Evolutionary conservation across 495 filamentous ascomycete species (phyloP), one percentile per base, ranked within the genome.

Genomic region (Hyaloscypha hepaticicola): DNA sequence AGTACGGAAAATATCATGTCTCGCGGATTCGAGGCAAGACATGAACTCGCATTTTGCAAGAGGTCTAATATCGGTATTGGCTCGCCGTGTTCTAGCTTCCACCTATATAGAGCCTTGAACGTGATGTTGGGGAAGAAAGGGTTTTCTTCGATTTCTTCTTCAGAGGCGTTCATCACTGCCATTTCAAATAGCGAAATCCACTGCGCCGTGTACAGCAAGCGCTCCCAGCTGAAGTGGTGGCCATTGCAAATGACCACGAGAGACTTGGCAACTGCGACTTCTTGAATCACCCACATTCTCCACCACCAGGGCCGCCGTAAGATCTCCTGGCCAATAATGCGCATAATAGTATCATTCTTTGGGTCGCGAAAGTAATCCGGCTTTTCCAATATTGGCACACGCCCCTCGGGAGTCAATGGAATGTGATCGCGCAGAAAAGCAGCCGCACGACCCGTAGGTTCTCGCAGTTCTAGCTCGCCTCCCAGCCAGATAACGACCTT

Each of bases 251-350:
- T 38, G 25, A 71, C 49, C 5, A 34, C 3, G 26, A 61, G 38
- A 12, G 21, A 26, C 57, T 58, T 41, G 6, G 62, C 58, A 8
- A 68, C 51, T 1, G 52, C 55, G 8, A 71, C 24, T 45, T 71
- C 69, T 58, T 71, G 69, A 26, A 67, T 59, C 5, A 71, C 60
- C 69, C 69, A 71, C 48, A 71, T 62, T 34, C 69, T 57, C 19
- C 57, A 45, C 69, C 69, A 71, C 58, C 67, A 71, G 0, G 58
- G 53, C 9, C 62, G 34, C 9, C 21, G 14, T n/a, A 59, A 8
- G 16, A 65, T 9, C 22, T 62, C 60, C 5, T 38, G 5, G 2
- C 55, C 38, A 34, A 65, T n/a, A n/a, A n/a, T n/a, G n/a, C n/a
- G n/a, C n/a, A n/a, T n/a, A n/a, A n/a, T n/a, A n/a, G n/a, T n/a